Conservation (phyloP, 345 rosid species). For the Garcia nutans region DNA sequence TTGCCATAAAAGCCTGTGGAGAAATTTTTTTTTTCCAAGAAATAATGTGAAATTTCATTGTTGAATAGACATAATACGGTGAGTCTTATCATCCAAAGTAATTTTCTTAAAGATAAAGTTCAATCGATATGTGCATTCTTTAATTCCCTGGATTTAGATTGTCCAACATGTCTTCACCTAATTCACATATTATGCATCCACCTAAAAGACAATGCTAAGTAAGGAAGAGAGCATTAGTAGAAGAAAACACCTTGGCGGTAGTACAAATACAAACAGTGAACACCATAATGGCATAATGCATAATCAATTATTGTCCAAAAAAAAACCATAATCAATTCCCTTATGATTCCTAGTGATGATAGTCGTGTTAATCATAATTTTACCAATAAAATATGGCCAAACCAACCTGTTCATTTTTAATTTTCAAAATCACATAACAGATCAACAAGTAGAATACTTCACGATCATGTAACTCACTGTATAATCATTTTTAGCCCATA, state of each 20-base stretch:
- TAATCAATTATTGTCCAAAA: no score
- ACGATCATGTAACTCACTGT: not conserved
- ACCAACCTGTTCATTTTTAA: not conserved
- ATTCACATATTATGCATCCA: slow-evolving; percentile 2
- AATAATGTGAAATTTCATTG: no score
- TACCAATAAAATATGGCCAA: not conserved
- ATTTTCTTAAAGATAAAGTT: no score
- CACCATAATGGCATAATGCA: not conserved
- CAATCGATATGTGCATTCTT: not conserved
- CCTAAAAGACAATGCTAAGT: not conserved
- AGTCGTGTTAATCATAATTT: not conserved
- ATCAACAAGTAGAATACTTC: not conserved
- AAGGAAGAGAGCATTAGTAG: not conserved
- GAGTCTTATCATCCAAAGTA: no score
- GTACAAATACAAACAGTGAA: not conserved
- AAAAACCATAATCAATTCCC: not conserved
- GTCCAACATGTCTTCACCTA: not conserved
- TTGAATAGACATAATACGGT: no score
- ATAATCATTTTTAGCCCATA: not conserved
- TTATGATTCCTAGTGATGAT: not conserved
- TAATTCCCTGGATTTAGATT: no score
- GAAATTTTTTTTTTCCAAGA: no score
- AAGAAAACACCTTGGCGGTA: not conserved
- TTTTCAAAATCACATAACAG: not conserved
- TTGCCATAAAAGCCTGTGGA: no score